phyloP scores from a whole-genome alignment of 352 stramenopile genomes.

The Globisporangium barbulae region DNA sequence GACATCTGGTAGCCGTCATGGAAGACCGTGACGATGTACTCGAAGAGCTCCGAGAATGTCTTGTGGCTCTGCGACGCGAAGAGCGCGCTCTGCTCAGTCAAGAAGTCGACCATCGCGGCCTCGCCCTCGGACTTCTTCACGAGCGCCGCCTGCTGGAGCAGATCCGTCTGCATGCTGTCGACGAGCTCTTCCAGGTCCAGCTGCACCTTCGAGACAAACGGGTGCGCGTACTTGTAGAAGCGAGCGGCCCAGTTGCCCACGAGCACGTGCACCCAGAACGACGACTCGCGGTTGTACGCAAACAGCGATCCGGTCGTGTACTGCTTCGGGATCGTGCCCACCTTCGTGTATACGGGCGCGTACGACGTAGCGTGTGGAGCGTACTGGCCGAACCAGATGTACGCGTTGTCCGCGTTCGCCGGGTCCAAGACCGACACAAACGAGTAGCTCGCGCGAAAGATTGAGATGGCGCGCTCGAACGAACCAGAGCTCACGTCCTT shows the following conservation, averaged over 20 bases:
- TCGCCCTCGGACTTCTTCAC: constrained; percentile 41
- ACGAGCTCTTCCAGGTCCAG: constrained; percentile 51
- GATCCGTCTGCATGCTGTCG: constrained; percentile 28
- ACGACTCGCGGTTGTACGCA: constrained; percentile 52
- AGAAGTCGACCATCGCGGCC: constrained; percentile 42
- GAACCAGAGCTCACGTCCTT: constrained; percentile 53
- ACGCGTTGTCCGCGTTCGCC: constrained; percentile 52
- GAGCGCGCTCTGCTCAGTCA: constrained; percentile 48
- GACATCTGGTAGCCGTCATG: constrained; percentile 80
- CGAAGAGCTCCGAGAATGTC: constrained; percentile 60
- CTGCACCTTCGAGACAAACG: constrained; percentile 57
- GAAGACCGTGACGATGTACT: constrained; percentile 69
- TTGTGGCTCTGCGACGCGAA: constrained; percentile 52
- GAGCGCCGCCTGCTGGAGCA: constrained; percentile 34
- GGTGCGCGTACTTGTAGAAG: constrained; percentile 70
- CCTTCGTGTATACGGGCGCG: constrained; percentile 84
- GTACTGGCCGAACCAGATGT: constrained; percentile 90
- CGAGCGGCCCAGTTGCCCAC: constrained; percentile 83
- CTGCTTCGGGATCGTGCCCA: constrained; percentile 41
- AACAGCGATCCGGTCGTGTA: constrained; percentile 61
- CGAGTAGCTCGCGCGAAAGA: constrained; percentile 92
- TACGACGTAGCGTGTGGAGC: constrained; percentile 86
- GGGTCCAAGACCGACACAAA: constrained; percentile 73
- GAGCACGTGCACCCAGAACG: constrained; percentile 78
- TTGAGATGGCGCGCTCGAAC: constrained; percentile 92